Base-by-base conservation (phyloP, 179 eudicot species). In the Spinacia oleracea region DNA sequence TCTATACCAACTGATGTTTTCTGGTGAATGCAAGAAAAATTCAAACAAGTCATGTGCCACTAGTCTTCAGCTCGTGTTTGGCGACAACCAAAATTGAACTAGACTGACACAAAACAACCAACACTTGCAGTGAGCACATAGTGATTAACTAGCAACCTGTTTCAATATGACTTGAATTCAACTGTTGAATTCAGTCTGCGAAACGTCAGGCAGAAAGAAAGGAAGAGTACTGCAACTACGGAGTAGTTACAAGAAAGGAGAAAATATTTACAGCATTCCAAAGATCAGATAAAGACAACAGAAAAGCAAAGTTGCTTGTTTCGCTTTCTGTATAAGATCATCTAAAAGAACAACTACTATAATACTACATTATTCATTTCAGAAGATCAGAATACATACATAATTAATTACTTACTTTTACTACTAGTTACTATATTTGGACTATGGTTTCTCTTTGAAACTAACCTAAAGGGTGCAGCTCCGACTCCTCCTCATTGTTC, bases 381-480 rank as follows among this genome's bases (percentile, higher is more conserved):
- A 40, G 53, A 16, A 38, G 53, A 59, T 74, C 67, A 40, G 20
- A 48, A 9, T 38, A 12, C 64, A 12, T 74, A 50, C n/a, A 43
- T 6, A n/a, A 14, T 7, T 38, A 32, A 12, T 59, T 23, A 9
- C 8, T n/a, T 18, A 62, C 35, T 66, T 21, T 29, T 50, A 73
- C 14, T 42, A 62, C 55, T 62, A 35, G 40, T 3, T 38, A 56
- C 50, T 74, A 18, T 74, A 56, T 74, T 48, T 1, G 25, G 38
- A 27, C 23, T 75, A 27, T 9, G 56, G 9, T 51, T 64, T 32
- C n/a, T 18, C 55, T 74, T 53, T 31, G 45, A 21, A 38, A 21
- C 88, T 83, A 90, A 70, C 29, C 88, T 83, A 90, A 70, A 75
- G 68, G 42, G 86, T 83, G 43, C 90, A 84, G 75, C 97, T 91